phyloP scores from a whole-genome alignment of 768 basidiomycete genomes.

The Polyporus arcularius region DNA sequence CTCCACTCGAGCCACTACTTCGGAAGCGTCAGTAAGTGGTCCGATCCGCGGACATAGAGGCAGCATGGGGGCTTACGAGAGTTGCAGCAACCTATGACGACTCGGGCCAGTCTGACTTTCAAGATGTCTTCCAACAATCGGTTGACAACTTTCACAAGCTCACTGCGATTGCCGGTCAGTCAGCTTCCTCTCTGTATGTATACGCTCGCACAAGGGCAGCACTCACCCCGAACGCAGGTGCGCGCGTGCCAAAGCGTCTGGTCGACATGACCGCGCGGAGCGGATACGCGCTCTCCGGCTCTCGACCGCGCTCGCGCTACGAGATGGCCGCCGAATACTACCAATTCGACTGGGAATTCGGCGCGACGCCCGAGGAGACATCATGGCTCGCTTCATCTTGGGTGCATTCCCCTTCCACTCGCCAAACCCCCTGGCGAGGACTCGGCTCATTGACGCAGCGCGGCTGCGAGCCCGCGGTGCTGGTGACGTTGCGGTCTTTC shows the following conservation, averaged over 20 bases:
- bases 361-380: constrained; percentile 61
- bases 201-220: background rate
- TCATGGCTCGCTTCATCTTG: constrained; percentile 66
- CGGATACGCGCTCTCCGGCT: constrained; percentile 54
- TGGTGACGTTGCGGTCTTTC: constrained; percentile 24
- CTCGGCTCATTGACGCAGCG: constrained; percentile 16
- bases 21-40: constrained; percentile 41
- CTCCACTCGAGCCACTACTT: constrained; percentile 48
- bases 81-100: constrained; percentile 55
- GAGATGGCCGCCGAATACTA: constrained; percentile 61
- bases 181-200: background rate
- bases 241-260: constrained; percentile 43
- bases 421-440: constrained; percentile 23
- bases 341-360: constrained; percentile 51
- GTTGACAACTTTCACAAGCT: constrained; percentile 42
- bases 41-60: background rate
- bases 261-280: constrained; percentile 57
- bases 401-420: constrained; percentile 39
- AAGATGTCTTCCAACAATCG: constrained; percentile 44
- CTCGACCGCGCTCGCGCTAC: constrained; percentile 45
- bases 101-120: constrained; percentile 50
- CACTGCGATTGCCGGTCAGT: constrained; percentile 47
- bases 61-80: background rate
- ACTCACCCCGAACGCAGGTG: constrained; percentile 35
- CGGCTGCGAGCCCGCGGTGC: too few species aligned